A percentile compares a stretch with the other conserved stretches of the same genome.
These are phyloP conservation scores for Hypoxylon sp. DNA, from an alignment of 2,329 filamentous ascomycete genomes.

Conservation along the genomic window DNA sequence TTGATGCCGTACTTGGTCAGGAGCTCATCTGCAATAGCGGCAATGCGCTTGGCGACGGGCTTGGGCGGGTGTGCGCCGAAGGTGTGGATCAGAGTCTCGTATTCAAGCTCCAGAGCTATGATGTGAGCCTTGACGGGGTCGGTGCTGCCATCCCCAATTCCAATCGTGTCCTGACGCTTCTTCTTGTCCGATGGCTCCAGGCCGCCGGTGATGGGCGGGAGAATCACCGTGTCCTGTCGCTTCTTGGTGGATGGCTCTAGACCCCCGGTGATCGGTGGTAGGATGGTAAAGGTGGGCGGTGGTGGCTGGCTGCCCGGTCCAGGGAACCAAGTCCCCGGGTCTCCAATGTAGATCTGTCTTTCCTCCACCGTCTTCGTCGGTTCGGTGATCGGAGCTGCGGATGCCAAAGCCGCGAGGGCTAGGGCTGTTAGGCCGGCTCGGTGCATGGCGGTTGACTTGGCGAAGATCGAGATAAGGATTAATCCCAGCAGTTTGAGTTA, in stretches of 20 bases:
- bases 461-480: constrained; percentile 13
- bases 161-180: constrained; percentile 43
- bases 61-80: constrained; percentile 48
- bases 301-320: constrained; percentile 31
- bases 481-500: constrained; percentile 22
- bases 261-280: constrained; percentile 43
- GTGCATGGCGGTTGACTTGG: constrained; percentile 45
- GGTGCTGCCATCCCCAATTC: constrained; percentile 41
- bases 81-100: constrained; percentile 49
- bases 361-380: constrained; percentile 46
- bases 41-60: constrained; percentile 45
- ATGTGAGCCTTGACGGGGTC: constrained; percentile 50
- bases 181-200: constrained; percentile 48
- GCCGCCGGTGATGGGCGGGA: constrained; percentile 46
- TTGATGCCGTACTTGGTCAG: constrained; percentile 55
- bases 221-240: constrained; percentile 38
- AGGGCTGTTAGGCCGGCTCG: constrained; percentile 47
- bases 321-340: constrained; percentile 46
- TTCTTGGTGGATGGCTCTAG: constrained; percentile 41
- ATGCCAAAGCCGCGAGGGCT: constrained; percentile 51
- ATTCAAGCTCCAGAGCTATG: constrained; percentile 50
- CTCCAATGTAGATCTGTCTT: constrained; percentile 45
- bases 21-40: constrained; percentile 51
- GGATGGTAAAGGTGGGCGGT: constrained; percentile 40
- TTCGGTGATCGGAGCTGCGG: constrained; percentile 50